Percentiles rank a stretch among this genome's conserved stretches.
Conservation (phyloP, 352 stramenopile species). For the Globisporangium canariense region DNA sequence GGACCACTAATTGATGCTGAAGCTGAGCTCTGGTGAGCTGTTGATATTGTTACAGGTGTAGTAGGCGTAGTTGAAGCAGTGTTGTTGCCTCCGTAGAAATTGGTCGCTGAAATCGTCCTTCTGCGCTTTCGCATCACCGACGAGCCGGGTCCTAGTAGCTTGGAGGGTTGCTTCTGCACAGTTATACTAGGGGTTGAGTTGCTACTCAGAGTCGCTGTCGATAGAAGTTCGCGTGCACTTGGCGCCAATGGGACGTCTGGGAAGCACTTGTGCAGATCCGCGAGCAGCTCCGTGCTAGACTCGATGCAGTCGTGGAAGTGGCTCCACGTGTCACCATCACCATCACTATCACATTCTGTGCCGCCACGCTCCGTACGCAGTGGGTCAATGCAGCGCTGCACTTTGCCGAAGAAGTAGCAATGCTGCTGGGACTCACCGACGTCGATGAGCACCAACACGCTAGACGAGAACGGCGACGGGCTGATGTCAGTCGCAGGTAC, state of each 20-base stretch:
- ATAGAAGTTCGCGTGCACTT: constrained; percentile 35
- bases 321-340: background rate
- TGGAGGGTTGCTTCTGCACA: background rate
- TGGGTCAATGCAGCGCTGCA: constrained; percentile 12
- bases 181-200: background rate
- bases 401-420: constrained; percentile 48
- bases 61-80: background rate
- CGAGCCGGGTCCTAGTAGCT: background rate
- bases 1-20: background rate
- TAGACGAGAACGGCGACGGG: constrained; percentile 51
- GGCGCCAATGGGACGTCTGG: constrained; percentile 40
- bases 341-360: background rate
- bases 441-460: constrained; percentile 49
- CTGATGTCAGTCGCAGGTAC: constrained; percentile 15
- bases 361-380: background rate
- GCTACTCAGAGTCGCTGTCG: constrained; percentile 4
- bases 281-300: constrained; percentile 32
- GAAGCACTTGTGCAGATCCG: constrained; percentile 40
- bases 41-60: background rate
- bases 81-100: constrained; percentile 11
- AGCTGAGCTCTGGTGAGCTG: background rate
- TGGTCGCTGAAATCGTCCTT: constrained; percentile 11
- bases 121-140: constrained; percentile 7
- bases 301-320: constrained; percentile 26
- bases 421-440: constrained; percentile 33